These are phyloP conservation scores for Arabis alpina DNA, from an alignment of 345 rosid species.

Conservation along the genomic window DNA sequence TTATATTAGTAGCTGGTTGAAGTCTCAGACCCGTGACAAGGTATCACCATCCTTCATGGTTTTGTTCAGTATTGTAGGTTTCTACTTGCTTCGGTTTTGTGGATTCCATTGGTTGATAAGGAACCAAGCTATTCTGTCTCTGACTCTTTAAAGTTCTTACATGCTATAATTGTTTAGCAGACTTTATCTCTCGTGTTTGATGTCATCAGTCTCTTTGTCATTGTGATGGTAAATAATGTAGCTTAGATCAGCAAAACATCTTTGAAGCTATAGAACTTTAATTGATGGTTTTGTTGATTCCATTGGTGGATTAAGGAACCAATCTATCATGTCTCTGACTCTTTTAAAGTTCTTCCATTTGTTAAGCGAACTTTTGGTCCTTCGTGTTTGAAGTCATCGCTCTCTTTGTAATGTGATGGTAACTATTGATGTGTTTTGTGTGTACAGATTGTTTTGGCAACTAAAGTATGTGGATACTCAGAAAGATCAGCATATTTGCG, in stretches of 20 bases:
- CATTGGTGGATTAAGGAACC: too few relatives aligned
- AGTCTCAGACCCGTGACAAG: conserved; percentile 85
- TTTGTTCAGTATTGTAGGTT: background rate
- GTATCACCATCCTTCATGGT: conserved; percentile 39
- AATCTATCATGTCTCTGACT: too few relatives aligned
- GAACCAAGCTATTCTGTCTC: background rate
- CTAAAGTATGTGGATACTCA: conserved; percentile 88
- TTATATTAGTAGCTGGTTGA: conserved; percentile 81
- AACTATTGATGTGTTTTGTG: background rate
- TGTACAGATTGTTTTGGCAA: conserved; percentile 82
- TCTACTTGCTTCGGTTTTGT: conserved; percentile 2
- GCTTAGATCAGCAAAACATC: background rate
- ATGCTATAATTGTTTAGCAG: background rate
- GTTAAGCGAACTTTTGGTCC: too few relatives aligned
- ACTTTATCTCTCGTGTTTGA: conserved; percentile 3
- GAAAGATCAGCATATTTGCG: conserved; percentile 64
- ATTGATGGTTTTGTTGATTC: background rate
- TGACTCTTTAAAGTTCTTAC: background rate
- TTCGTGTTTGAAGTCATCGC: too few relatives aligned
- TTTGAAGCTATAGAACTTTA: background rate
- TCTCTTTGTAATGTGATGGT: too few relatives aligned
- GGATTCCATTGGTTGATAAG: conserved; percentile 11
- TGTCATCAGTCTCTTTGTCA: background rate
- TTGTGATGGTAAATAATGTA: too few relatives aligned
- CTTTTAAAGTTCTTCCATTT: too few relatives aligned